A percentile compares a stretch with the other conserved stretches of the same genome.
Conservation (phyloP, 331 rosid species). For the Phaseolus coccineus region DNA sequence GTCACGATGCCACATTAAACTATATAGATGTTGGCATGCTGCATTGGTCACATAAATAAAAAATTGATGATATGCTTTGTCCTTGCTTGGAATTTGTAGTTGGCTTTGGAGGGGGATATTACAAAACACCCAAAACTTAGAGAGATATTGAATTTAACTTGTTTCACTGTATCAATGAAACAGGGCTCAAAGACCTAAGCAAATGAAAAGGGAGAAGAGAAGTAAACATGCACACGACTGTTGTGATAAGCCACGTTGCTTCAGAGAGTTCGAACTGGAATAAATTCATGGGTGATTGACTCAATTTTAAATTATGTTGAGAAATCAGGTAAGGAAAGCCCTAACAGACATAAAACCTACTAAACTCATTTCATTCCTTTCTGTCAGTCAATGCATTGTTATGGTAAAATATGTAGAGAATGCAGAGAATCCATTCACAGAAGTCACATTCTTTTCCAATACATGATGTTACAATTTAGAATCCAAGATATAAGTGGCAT, state of each 20-base stretch:
- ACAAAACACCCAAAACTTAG: slow-evolving; percentile 4
- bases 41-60: not conserved
- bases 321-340: no score
- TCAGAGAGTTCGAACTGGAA: not conserved
- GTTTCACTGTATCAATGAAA: slow-evolving; percentile 12
- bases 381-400: no score
- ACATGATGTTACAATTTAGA: not conserved
- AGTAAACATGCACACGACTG: not conserved
- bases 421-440: not conserved
- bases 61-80: not conserved
- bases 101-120: not conserved
- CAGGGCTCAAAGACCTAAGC: not conserved
- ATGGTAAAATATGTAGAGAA: not conserved
- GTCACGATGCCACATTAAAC: slow-evolving; percentile 1
- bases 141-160: not conserved
- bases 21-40: not conserved
- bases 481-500: slow-evolving; percentile 26
- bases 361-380: no score
- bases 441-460: slow-evolving; percentile 20
- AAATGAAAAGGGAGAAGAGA: slow-evolving; percentile 3
- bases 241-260: not conserved
- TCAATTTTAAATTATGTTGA: not conserved
- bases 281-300: slow-evolving; percentile 7
- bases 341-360: no score
- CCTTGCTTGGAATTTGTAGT: slow-evolving; percentile 6